phyloP scores from a whole-genome alignment of 495 filamentous ascomycete genomes.

The Tuber brumale region DNA sequence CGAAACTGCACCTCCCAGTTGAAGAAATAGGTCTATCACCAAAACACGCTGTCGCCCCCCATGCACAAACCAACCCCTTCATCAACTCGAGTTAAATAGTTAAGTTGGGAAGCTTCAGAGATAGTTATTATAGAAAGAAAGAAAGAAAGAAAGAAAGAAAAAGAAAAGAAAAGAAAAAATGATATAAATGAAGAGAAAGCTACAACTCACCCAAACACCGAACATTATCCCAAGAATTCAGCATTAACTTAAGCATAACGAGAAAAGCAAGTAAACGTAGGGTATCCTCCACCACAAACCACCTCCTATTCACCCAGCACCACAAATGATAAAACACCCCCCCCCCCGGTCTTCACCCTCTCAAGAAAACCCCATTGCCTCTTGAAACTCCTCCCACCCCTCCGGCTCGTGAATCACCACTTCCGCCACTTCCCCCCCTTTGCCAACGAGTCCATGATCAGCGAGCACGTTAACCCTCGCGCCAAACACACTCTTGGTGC shows the following conservation, averaged over 20 bases:
- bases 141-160: not conserved
- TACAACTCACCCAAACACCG: not conserved
- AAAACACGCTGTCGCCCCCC: not conserved
- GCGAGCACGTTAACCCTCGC: conserved; percentile 47
- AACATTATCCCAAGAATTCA: not conserved
- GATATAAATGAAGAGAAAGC: not conserved
- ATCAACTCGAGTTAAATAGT: not conserved
- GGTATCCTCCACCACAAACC: not conserved
- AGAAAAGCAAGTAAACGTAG: not conserved
- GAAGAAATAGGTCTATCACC: not conserved
- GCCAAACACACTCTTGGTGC: conserved; percentile 43
- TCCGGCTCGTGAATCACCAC: conserved; percentile 43
- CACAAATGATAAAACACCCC: conserved; percentile 13
- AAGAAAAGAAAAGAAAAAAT: not conserved
- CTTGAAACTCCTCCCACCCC: conserved; percentile 43
- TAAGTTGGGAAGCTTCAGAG: not conserved
- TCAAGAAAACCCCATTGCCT: conserved; percentile 38
- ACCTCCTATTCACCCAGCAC: not conserved
- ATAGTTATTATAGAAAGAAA: not conserved
- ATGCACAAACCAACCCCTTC: not conserved
- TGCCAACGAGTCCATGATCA: conserved; percentile 46
- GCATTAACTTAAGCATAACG: not conserved
- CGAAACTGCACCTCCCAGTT: not conserved
- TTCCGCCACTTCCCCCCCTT: conserved; percentile 30
- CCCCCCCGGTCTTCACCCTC: conserved; percentile 4